phyloP scores from a whole-genome alignment of 805 yeast genomes.

The Yarrowia sp. region DNA sequence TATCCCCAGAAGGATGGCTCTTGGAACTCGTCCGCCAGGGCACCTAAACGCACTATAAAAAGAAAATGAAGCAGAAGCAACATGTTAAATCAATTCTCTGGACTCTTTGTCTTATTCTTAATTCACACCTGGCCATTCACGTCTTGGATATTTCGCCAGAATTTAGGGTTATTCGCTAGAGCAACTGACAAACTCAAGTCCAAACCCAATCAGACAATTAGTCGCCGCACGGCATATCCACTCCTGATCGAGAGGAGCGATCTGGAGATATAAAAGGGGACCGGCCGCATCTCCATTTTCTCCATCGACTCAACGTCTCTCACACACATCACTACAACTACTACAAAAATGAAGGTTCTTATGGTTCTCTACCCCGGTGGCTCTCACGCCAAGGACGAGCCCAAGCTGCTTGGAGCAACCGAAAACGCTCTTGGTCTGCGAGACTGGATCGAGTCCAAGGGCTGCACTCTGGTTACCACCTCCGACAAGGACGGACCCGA shows the following conservation, averaged over 20 bases:
- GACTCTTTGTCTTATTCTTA: too few species aligned
- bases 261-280: not conserved
- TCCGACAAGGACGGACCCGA: not conserved
- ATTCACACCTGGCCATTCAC: too few species aligned
- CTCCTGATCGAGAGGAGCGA: too few species aligned
- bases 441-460: not conserved
- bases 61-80: too few species aligned
- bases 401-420: constrained; percentile 1
- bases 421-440: not conserved
- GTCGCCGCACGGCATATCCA: not conserved
- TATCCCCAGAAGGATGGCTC: too few species aligned
- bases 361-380: not conserved
- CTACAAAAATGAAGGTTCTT: not conserved
- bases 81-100: too few species aligned
- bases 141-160: too few species aligned
- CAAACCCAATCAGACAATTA: not conserved
- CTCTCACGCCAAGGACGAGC: not conserved
- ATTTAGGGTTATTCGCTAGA: not conserved
- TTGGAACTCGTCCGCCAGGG: too few species aligned
- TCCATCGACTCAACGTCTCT: constrained; percentile 1
- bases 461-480: not conserved
- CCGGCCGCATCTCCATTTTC: not conserved
- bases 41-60: too few species aligned
- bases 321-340: not conserved
- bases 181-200: not conserved